These are phyloP conservation scores for Ambrosia trifida DNA, from an alignment of 129 eudicot species.

Conservation along the genomic window DNA sequence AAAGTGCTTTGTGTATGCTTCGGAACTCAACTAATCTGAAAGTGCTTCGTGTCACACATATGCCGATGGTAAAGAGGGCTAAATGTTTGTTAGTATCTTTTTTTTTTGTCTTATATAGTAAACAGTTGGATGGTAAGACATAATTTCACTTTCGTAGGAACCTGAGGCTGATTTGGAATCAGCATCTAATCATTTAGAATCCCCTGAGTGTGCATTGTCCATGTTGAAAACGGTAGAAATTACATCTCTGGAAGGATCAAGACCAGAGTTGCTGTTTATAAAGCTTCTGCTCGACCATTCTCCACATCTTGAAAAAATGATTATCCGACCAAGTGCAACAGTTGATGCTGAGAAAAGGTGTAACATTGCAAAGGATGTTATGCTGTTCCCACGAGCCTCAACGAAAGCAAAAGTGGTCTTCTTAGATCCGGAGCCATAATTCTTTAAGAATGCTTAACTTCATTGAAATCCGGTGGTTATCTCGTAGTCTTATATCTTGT, in stretches of 20 bases:
- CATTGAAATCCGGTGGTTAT: background rate
- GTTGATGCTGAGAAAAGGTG: background rate
- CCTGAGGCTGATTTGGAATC: background rate
- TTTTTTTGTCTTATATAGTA: background rate
- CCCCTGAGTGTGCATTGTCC: slow-evolving; percentile 10
- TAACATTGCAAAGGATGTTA: slow-evolving; percentile 21
- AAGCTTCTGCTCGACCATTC: slow-evolving; percentile 27
- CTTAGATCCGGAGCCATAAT: slow-evolving; percentile 8
- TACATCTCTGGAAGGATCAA: slow-evolving; percentile 11
- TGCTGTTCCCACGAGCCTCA: slow-evolving; percentile 34
- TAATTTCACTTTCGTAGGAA: background rate
- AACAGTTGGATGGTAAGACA: background rate
- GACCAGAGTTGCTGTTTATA: background rate
- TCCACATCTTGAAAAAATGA: slow-evolving; percentile 19
- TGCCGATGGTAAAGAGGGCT: background rate
- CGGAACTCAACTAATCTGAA: slow-evolving; percentile 15
- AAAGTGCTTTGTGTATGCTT: slow-evolving; percentile 24
- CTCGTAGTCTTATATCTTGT: background rate
- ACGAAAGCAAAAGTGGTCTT: slow-evolving; percentile 22
- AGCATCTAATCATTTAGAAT: background rate
- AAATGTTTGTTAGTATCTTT: background rate
- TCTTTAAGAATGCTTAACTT: background rate
- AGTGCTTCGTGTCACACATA: background rate
- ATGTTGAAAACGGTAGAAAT: slow-evolving; percentile 2
- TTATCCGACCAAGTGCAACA: background rate